Base-by-base conservation (phyloP, 2,329 filamentous ascomycete species). In the Penicillium frequentans region DNA sequence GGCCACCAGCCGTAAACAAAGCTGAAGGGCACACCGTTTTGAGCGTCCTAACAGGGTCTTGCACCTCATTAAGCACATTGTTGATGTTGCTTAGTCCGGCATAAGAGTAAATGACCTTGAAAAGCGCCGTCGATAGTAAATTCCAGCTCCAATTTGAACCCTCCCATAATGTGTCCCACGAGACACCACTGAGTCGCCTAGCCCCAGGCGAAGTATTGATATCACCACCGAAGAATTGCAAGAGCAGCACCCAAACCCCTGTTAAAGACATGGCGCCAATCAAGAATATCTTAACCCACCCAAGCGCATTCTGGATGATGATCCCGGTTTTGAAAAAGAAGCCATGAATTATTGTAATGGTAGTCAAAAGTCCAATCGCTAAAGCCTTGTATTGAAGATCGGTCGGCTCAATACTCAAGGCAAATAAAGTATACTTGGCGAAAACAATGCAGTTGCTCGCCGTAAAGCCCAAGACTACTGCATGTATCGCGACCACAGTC, bases 371-470 rank as follows among this genome's bases (percentile, higher is more conserved):
- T 0, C 76, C 81, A 0, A 84, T 78, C 0, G 85, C 86, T 8
- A 90, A 74, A 0, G 74, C 66, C 65, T 88, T 88, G 16, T 82
- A 78, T 26, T 81, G 70, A 13, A 78, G 61, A 47, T 84, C 83
- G 1, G 77, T 80, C 0, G 82, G 77, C 35, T 83, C 74, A 5
- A 80, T 64, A 2, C 80, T 81, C 14, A 85, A 73, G 0, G 85
- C 85, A 62, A 87, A 88, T 0, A 88, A 73, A 0, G 82, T 77
- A 59, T 90, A 89, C 60, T 87, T 84, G 52, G 84, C 85, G 62
- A 89, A 89, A 0, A 90, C 81, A 52, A 90, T 84, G 67, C 86
- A 88, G 67, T 90, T 90, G 64, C 84, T 87, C 0, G 86, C 86
- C 0, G 87, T 89, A 55, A 90, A 89, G 0, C 86, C 85, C 0